Percentiles rank a stretch among this genome's conserved stretches.
phyloP scores from a whole-genome alignment of 139 green algal species.

The Coelastrella sp. region DNA sequence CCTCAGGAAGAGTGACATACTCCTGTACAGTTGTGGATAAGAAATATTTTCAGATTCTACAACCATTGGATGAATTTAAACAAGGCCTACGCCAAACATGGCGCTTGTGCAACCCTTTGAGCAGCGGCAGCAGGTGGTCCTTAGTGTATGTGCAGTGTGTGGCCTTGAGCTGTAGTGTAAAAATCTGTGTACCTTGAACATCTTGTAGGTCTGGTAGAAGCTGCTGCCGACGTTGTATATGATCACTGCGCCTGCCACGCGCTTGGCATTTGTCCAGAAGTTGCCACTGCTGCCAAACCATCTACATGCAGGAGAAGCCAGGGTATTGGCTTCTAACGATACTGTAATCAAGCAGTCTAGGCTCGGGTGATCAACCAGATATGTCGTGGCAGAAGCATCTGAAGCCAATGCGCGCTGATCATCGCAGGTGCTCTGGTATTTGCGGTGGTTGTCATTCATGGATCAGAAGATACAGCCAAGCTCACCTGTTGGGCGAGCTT shows the following conservation, averaged over 20 bases:
- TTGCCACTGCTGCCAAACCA: not conserved
- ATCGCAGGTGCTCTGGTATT: too few relatives aligned
- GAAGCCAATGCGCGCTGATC: too few relatives aligned
- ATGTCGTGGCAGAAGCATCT: too few relatives aligned
- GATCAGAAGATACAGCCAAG: not conserved
- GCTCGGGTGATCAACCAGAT: too few relatives aligned
- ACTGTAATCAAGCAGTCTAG: too few relatives aligned
- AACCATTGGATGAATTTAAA: too few relatives aligned
- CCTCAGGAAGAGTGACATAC: constrained; percentile 54
- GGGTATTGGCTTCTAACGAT: not conserved
- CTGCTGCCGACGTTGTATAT: constrained; percentile 21
- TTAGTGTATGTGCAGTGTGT: too few relatives aligned
- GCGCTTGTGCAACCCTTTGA: too few relatives aligned
- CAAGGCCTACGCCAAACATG: too few relatives aligned
- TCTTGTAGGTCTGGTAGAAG: not conserved
- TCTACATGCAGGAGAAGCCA: not conserved
- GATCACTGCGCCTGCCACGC: constrained; percentile 2
- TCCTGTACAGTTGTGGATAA: not conserved
- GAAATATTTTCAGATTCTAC: too few relatives aligned
- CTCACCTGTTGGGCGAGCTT: not conserved
- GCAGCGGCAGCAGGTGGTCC: too few relatives aligned
- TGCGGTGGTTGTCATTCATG: not conserved
- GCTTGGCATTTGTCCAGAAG: not conserved
- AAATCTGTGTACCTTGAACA: not conserved
- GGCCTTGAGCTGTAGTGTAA: not conserved